A percentile compares a stretch with the other conserved stretches of the same genome.
These are phyloP conservation scores for Globisporangium heterothallicum DNA, from an alignment of 352 stramenopile species.

Conservation along the genomic window DNA sequence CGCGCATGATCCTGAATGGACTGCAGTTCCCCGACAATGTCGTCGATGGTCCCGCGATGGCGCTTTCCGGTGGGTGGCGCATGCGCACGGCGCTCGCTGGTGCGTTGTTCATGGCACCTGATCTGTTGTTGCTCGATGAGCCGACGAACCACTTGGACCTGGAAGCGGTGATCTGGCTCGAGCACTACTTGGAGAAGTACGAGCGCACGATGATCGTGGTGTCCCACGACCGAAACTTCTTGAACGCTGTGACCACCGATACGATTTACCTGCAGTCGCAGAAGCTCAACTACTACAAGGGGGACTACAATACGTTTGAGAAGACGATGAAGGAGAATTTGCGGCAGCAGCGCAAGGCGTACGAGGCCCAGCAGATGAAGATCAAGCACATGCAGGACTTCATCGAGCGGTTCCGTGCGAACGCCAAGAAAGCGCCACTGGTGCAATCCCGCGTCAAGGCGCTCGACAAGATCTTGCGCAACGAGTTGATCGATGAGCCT, in stretches of 20 bases:
- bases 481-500: slow-evolving; percentile 89
- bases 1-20: slow-evolving; percentile 88
- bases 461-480: slow-evolving; percentile 80
- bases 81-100: slow-evolving; percentile 94
- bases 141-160: slow-evolving; percentile 92
- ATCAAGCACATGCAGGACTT: slow-evolving; percentile 97
- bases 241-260: slow-evolving; percentile 96
- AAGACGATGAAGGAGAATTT: slow-evolving; percentile 90
- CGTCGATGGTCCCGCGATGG: slow-evolving; percentile 87
- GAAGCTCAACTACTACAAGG: slow-evolving; percentile 92
- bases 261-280: slow-evolving; percentile 91
- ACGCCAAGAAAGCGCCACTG: slow-evolving; percentile 93
- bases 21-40: slow-evolving; percentile 93
- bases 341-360: slow-evolving; percentile 90
- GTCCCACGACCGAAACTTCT: slow-evolving; percentile 94
- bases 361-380: slow-evolving; percentile 85
- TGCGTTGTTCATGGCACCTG: slow-evolving; percentile 92
- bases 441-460: slow-evolving; percentile 97
- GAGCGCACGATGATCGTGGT: slow-evolving; percentile 94
- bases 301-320: slow-evolving; percentile 97
- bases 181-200: slow-evolving; percentile 90
- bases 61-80: slow-evolving; percentile 91
- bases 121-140: slow-evolving; percentile 94
- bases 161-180: slow-evolving; percentile 89
- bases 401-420: slow-evolving; percentile 94